Conservation (phyloP, 805 yeast species). For the Metschnikowia gelsemii region DNA sequence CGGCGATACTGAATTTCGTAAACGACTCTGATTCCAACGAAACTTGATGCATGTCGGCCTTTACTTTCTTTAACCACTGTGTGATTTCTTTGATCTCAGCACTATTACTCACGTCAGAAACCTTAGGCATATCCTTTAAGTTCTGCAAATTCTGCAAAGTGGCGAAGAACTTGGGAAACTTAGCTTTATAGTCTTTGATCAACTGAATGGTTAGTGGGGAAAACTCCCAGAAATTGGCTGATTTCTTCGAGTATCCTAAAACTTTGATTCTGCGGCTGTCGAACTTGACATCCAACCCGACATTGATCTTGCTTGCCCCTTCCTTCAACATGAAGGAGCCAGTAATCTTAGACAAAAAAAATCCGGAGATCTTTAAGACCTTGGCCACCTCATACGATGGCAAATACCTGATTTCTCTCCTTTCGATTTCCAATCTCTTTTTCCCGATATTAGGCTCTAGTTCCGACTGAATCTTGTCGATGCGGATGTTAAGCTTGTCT, state of each 20-base stretch:
- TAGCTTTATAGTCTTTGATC: conserved; percentile 55
- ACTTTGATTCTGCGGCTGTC: conserved; percentile 80
- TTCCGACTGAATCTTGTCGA: conserved; percentile 35
- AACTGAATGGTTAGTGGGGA: conserved; percentile 71
- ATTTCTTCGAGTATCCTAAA: conserved; percentile 77
- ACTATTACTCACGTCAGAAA: conserved; percentile 36
- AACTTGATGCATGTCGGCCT: conserved; percentile 53
- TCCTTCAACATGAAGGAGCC: conserved; percentile 65
- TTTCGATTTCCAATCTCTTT: conserved; percentile 57
- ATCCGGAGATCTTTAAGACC: conserved; percentile 53
- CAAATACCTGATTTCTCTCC: conserved; percentile 53
- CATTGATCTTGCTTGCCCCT: conserved; percentile 49
- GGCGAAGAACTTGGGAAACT: conserved; percentile 62
- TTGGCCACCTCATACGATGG: conserved; percentile 67
- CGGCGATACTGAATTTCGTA: conserved; percentile 60
- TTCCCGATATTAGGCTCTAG: conserved; percentile 68
- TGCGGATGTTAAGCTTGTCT: conserved; percentile 50
- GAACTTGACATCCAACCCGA: conserved; percentile 84
- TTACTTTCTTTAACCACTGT: conserved; percentile 51
- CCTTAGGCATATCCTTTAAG: conserved; percentile 37
- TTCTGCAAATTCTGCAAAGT: conserved; percentile 26
- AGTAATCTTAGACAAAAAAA: conserved; percentile 74
- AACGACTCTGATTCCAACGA: conserved; percentile 77
- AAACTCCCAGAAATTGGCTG: conserved; percentile 71
- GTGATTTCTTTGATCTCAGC: conserved; percentile 44